Conservation (phyloP, 2,329 filamentous ascomycete species). For the Cladosporium sp. region DNA sequence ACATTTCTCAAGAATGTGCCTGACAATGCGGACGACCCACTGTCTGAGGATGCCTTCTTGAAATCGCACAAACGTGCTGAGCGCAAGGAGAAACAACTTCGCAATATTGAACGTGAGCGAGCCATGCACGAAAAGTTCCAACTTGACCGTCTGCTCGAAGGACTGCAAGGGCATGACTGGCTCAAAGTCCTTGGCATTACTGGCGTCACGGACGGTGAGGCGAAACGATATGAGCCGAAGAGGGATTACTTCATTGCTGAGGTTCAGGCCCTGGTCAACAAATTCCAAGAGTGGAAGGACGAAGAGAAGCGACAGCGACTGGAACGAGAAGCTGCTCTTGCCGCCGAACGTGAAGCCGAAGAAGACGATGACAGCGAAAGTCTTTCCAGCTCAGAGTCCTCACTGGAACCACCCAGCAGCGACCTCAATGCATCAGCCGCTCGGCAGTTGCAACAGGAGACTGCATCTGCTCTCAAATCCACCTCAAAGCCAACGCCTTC, state of each 20-base stretch:
- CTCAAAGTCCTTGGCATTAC: conserved; percentile 87
- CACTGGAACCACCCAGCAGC: conserved; percentile 60
- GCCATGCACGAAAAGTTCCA: conserved; percentile 67
- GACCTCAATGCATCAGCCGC: conserved; percentile 71
- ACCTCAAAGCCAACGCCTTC: conserved; percentile 27
- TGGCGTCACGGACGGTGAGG: conserved; percentile 78
- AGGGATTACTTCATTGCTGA: conserved; percentile 81
- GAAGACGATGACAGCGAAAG: conserved; percentile 37
- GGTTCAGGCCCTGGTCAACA: conserved; percentile 77
- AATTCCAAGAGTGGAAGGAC: conserved; percentile 83
- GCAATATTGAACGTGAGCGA: conserved; percentile 66
- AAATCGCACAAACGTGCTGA: conserved; percentile 62
- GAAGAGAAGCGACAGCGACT: conserved; percentile 82
- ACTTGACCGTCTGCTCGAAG: conserved; percentile 70
- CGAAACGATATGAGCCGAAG: conserved; percentile 83
- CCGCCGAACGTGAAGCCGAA: conserved; percentile 50
- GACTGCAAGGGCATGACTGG: conserved; percentile 90
- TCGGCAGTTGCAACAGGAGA: conserved; percentile 74
- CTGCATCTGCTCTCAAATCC: conserved; percentile 52
- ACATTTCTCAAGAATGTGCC: conserved; percentile 31
- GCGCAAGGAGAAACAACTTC: conserved; percentile 66
- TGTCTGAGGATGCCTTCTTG: conserved; percentile 57
- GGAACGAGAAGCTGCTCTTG: conserved; percentile 66
- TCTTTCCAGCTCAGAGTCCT: conserved; percentile 29
- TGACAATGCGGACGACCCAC: conserved; percentile 51